Evolutionary conservation across 164 flowering plant genomes (phyloP), one percentile per base, ranked within the genome.

Genomic region (Vitis rotundifolia): DNA sequence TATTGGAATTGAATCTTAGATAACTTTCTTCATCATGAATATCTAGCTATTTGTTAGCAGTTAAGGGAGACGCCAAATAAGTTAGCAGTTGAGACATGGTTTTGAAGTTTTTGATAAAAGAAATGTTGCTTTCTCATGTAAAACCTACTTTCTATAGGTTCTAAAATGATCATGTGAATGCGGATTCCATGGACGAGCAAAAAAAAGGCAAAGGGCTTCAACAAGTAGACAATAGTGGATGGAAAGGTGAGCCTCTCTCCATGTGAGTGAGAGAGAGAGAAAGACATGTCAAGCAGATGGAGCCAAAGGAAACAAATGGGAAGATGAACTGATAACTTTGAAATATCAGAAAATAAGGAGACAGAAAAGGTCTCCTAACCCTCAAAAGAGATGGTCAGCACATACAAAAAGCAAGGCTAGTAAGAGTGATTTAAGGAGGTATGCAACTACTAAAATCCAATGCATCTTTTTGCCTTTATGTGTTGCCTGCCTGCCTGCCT

Each of bases 281-380:
- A 61, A 54, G 72, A 74, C 49, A 71, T 64, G 73, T 65, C 71
- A 71, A 78, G 71, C 28, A 62, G 71, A 75, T 68, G 57, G 2
- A 29, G 75, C 72, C 78, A 72, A 75, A 49, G 22, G 18, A 67
- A 66, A 52, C 18, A 29, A 65, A 66, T 31, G 64, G 71, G 61
- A 37, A 51, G 9, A 29, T 18, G 72, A 57, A 66, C 60, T 67
- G 49, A 11, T 19, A 68, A 62, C 69, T 71, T 61, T 71, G 68
- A 62, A 49, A 71, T 67, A 66, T 70, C 74, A 63, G 60, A 57
- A 66, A 60, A 54, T 4, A 67, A 57, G 55, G 54, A 61, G 70
- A 77, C 71, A 73, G 59, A 64, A 69, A 52, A 59, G 52, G 68
- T 49, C 51, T 18, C 70, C 59, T 16, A 48, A 61, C 28, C 48